These are phyloP conservation scores for Pythium vanterpoolii DNA, from an alignment of 352 stramenopile species.

Conservation along the genomic window DNA sequence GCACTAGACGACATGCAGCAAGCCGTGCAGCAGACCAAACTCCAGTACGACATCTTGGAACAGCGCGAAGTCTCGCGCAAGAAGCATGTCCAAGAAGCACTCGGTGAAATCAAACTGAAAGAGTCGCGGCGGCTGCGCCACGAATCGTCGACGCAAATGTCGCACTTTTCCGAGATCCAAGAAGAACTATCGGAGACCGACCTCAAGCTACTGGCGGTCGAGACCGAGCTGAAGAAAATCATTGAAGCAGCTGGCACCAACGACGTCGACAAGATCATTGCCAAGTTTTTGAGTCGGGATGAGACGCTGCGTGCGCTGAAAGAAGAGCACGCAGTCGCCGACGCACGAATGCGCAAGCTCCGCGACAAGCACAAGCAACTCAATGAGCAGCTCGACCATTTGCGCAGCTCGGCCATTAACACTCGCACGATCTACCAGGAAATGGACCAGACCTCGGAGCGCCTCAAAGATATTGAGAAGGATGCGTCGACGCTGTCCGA, in stretches of 20 bases:
- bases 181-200: constrained; percentile 73
- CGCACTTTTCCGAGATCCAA: constrained; percentile 77
- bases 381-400: constrained; percentile 53
- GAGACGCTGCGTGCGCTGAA: constrained; percentile 70
- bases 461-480: constrained; percentile 84
- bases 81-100: constrained; percentile 64
- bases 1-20: constrained; percentile 74
- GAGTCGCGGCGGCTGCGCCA: constrained; percentile 66
- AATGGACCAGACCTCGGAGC: constrained; percentile 79
- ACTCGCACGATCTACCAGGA: constrained; percentile 84
- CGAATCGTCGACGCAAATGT: constrained; percentile 72
- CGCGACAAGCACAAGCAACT: constrained; percentile 76
- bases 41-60: constrained; percentile 75
- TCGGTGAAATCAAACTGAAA: constrained; percentile 70
- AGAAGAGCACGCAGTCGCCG: constrained; percentile 70
- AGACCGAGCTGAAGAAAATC: constrained; percentile 73
- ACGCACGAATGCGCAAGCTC: constrained; percentile 73
- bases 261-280: constrained; percentile 81
- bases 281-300: constrained; percentile 66
- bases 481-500: constrained; percentile 62
- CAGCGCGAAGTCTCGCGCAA: constrained; percentile 71
- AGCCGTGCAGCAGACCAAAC: constrained; percentile 66
- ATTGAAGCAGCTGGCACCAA: constrained; percentile 73
- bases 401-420: constrained; percentile 70
- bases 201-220: constrained; percentile 58